These are phyloP conservation scores for Malus fusca DNA, from an alignment of 306 rosid species.

Conservation along the genomic window DNA sequence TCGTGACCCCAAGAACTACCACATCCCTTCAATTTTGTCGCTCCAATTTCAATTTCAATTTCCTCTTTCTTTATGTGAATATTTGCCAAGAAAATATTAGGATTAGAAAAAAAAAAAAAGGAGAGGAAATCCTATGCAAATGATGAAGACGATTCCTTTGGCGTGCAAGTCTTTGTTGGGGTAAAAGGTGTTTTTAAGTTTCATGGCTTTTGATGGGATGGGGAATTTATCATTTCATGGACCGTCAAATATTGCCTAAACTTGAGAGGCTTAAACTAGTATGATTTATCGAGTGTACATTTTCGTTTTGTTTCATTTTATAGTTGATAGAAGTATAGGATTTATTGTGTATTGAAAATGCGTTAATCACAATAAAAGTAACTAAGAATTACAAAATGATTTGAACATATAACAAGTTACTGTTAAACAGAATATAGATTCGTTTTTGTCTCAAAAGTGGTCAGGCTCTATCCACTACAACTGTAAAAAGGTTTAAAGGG, in stretches of 20 bases:
- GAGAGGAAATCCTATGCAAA: conserved; percentile 15
- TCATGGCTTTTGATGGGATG: not conserved
- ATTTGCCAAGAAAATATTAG: conserved; percentile 8
- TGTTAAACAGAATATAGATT: too few species aligned
- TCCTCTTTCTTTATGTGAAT: conserved; percentile 25
- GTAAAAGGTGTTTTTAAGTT: conserved; percentile 7
- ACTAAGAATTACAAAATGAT: too few species aligned
- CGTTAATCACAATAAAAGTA: too few species aligned
- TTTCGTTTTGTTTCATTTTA: not conserved
- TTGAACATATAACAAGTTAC: not conserved
- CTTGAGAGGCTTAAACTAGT: not conserved
- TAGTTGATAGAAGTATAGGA: not conserved
- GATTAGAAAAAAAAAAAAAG: not conserved
- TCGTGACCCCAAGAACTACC: conserved; percentile 33
- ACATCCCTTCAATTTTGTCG: conserved; percentile 24
- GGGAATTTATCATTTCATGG: not conserved
- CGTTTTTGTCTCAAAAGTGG: not conserved
- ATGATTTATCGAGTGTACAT: not conserved
- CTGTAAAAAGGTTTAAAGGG: not conserved
- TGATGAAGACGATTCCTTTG: conserved; percentile 47
- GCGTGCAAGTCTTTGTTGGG: conserved; percentile 42
- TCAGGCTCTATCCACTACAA: not conserved
- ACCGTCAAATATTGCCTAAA: not conserved
- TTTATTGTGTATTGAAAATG: not conserved
- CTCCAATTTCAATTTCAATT: conserved; percentile 31